Evolutionary conservation across 2,329 filamentous ascomycete species (phyloP).

Genomic region (Fusarium ramigenum): DNA sequence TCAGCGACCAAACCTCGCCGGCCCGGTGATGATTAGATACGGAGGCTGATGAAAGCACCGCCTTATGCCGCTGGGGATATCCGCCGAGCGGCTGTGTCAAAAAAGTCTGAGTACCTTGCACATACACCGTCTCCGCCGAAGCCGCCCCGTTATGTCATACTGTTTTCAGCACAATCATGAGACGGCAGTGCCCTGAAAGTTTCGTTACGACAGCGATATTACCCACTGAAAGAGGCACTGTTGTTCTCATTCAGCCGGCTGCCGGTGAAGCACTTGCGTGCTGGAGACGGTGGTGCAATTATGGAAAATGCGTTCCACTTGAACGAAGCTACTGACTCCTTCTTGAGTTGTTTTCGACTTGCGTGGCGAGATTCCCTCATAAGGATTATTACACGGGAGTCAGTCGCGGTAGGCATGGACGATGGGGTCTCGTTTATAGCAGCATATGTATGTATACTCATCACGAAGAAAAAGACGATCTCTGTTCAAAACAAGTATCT

Average conservation of each 20-base stretch:
- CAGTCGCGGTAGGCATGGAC: not conserved
- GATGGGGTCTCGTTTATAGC: too few species aligned
- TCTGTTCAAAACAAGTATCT: slow-evolving; percentile 15
- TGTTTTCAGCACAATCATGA: slow-evolving; percentile 16
- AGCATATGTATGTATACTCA: too few species aligned
- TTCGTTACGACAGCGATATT: slow-evolving; percentile 5
- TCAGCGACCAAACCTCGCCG: slow-evolving; percentile 34
- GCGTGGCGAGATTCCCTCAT: too few species aligned
- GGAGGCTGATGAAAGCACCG: slow-evolving; percentile 18
- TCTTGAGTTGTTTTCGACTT: not conserved
- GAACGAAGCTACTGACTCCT: not conserved
- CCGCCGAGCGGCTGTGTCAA: slow-evolving; percentile 36
- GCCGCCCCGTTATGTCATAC: slow-evolving; percentile 38
- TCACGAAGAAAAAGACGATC: too few species aligned
- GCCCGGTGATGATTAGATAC: slow-evolving; percentile 37
- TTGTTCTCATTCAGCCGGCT: not conserved
- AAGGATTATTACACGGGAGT: too few species aligned
- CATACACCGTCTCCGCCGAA: slow-evolving; percentile 37
- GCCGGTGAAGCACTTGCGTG: slow-evolving; percentile 14
- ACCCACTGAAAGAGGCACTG: not conserved
- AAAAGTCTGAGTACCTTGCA: not conserved
- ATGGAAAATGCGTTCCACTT: not conserved
- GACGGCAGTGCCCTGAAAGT: slow-evolving; percentile 23
- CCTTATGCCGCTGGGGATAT: slow-evolving; percentile 37
- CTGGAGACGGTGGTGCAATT: not conserved